These are phyloP conservation scores for Pseudonitzschia delicatissima DNA, from an alignment of 108 stramenopile species.

Conservation along the genomic window DNA sequence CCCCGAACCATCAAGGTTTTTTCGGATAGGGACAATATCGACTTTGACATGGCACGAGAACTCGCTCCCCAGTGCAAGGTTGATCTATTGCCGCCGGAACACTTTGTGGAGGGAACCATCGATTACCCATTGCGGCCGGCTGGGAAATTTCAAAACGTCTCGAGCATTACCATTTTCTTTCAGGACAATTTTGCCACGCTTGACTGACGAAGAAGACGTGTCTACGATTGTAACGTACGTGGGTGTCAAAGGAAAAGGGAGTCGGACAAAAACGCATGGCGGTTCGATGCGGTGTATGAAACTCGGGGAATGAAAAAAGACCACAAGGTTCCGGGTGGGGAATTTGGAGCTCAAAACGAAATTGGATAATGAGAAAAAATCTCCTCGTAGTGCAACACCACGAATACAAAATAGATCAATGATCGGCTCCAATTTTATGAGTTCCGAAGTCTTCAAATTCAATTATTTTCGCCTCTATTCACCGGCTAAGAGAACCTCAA, in stretches of 20 bases:
- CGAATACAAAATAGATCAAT: too few relatives aligned
- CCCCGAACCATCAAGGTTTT: constrained; percentile 66
- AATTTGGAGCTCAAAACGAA: constrained; percentile 37
- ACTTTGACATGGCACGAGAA: constrained; percentile 82
- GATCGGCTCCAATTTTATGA: too few relatives aligned
- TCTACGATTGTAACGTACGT: constrained; percentile 76
- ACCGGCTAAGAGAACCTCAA: too few relatives aligned
- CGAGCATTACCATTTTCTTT: constrained; percentile 74
- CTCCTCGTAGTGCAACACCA: too few relatives aligned
- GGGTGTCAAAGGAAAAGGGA: constrained; percentile 85
- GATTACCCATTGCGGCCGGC: constrained; percentile 86
- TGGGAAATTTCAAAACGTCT: constrained; percentile 74
- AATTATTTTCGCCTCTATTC: too few relatives aligned
- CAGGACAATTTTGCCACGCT: constrained; percentile 55
- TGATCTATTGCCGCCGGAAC: constrained; percentile 64
- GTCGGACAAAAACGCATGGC: constrained; percentile 59
- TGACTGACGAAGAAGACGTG: constrained; percentile 45
- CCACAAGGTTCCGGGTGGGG: constrained; percentile 68
- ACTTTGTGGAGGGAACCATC: constrained; percentile 68
- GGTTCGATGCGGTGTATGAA: constrained; percentile 80
- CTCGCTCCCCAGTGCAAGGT: constrained; percentile 52
- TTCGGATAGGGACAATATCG: constrained; percentile 72
- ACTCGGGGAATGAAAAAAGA: constrained; percentile 71
- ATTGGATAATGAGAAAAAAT: constrained; percentile 10
- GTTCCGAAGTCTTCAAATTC: too few relatives aligned